Conservation (phyloP, 495 filamentous ascomycete species). For the Apodospora peruviana region DNA sequence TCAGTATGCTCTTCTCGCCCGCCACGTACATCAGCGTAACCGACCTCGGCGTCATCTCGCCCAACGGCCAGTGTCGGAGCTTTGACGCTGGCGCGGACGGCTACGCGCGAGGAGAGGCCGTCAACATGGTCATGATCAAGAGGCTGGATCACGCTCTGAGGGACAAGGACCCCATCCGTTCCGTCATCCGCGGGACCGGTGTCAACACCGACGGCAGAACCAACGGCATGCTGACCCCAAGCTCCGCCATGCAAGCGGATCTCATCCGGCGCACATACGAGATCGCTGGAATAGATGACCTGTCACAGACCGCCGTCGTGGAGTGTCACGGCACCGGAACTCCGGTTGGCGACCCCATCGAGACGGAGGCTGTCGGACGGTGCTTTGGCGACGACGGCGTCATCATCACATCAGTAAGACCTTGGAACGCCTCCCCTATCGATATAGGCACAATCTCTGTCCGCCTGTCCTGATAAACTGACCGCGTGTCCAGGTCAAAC, state of each 20-base stretch:
- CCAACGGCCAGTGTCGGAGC: conserved; percentile 21
- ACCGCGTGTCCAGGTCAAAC: too few species aligned
- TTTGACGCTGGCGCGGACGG: conserved; percentile 33
- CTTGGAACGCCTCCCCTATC: too few species aligned
- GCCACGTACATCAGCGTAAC: neutral
- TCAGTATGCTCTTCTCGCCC: conserved; percentile 15
- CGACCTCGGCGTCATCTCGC: conserved; percentile 9
- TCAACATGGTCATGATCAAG: conserved; percentile 38
- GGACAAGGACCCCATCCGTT: conserved; percentile 45
- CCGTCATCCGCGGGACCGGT: conserved; percentile 44
- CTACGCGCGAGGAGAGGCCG: conserved; percentile 53
- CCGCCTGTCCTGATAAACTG: too few species aligned
- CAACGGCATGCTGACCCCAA: conserved; percentile 43
- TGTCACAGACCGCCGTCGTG: neutral
- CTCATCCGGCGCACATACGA: conserved; percentile 40
- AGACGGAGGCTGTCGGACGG: neutral
- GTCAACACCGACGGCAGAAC: conserved; percentile 46
- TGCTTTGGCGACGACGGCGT: neutral
- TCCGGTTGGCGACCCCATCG: neutral
- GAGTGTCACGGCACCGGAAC: conserved; percentile 1
- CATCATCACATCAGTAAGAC: neutral
- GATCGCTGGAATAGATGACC: neutral
- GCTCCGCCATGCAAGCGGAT: conserved; percentile 36
- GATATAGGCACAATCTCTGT: too few species aligned
- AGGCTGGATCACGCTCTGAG: conserved; percentile 38